Percentiles rank a stretch among this genome's conserved stretches.
Evolutionary conservation across 352 stramenopile species (phyloP).

Genomic region (Phytopythium boreale): DNA sequence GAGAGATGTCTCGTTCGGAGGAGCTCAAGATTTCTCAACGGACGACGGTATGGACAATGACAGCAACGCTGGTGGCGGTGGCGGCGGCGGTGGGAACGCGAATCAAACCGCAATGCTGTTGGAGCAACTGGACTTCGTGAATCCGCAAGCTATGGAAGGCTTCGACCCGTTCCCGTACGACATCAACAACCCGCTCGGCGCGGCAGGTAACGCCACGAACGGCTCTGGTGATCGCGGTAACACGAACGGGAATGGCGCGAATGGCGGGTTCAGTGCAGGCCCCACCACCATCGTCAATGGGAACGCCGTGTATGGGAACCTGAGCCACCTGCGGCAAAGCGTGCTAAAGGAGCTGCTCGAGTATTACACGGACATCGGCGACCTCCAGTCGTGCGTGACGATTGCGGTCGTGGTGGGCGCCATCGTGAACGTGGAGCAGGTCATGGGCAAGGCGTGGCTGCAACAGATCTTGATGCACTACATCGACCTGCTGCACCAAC

Average conservation of each 20-base stretch:
- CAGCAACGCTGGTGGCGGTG: background rate
- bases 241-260: constrained; percentile 10
- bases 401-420: constrained; percentile 72
- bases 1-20: constrained; percentile 1
- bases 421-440: constrained; percentile 71
- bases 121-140: constrained; percentile 83
- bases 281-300: constrained; percentile 72
- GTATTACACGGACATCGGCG: constrained; percentile 83
- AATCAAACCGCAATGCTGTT: constrained; percentile 78
- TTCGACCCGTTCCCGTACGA: constrained; percentile 87
- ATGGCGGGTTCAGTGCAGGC: constrained; percentile 7
- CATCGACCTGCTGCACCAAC: constrained; percentile 83
- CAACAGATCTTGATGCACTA: constrained; percentile 92
- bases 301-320: constrained; percentile 70
- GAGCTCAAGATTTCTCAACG: background rate
- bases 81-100: constrained; percentile 19
- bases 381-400: constrained; percentile 82
- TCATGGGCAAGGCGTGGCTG: constrained; percentile 83
- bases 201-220: constrained; percentile 18
- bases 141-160: constrained; percentile 83
- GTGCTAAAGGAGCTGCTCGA: constrained; percentile 86
- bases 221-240: constrained; percentile 22
- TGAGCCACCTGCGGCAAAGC: constrained; percentile 64
- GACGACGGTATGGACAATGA: constrained; percentile 4
- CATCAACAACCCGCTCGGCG: constrained; percentile 27